Conservation (phyloP, 2,329 filamentous ascomycete genomes). For the Apiospora phragmitis region DNA sequence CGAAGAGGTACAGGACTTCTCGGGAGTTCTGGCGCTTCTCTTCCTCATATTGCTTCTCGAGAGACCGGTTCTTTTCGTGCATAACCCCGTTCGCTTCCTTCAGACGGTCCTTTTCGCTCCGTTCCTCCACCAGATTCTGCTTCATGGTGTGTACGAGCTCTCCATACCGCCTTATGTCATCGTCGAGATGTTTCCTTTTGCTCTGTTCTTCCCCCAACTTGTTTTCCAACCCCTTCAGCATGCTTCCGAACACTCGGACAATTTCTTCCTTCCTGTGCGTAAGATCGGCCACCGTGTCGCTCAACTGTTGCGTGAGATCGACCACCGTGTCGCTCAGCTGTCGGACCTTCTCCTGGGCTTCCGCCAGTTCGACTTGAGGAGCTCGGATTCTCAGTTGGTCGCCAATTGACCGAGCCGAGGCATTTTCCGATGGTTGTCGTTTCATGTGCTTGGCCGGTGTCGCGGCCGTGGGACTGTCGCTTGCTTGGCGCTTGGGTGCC, state of each 20-base stretch:
- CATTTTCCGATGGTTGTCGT: not conserved
- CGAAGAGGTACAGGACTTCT: too few species aligned
- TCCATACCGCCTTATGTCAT: not conserved
- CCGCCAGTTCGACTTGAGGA: not conserved
- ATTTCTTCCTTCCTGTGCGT: not conserved
- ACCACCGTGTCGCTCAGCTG: not conserved
- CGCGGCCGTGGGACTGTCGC: not conserved
- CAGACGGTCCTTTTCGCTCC: not conserved
- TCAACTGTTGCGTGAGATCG: not conserved
- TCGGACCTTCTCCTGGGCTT: not conserved
- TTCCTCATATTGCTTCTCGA: not conserved
- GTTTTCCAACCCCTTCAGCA: not conserved
- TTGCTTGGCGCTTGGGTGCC: not conserved
- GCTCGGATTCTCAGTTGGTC: not conserved
- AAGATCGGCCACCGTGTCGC: not conserved
- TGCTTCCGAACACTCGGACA: not conserved
- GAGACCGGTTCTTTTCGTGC: not conserved
- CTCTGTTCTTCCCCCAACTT: not conserved
- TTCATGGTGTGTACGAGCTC: not conserved
- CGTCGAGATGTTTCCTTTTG: not conserved
- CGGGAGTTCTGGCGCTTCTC: not conserved
- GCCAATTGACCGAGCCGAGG: not conserved
- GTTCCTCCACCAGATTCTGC: not conserved
- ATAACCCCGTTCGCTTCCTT: not conserved
- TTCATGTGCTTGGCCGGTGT: not conserved